These are phyloP conservation scores for Actinomortierella wolfii DNA, from an alignment of 371 early-diverging fungal species.

Conservation along the genomic window DNA sequence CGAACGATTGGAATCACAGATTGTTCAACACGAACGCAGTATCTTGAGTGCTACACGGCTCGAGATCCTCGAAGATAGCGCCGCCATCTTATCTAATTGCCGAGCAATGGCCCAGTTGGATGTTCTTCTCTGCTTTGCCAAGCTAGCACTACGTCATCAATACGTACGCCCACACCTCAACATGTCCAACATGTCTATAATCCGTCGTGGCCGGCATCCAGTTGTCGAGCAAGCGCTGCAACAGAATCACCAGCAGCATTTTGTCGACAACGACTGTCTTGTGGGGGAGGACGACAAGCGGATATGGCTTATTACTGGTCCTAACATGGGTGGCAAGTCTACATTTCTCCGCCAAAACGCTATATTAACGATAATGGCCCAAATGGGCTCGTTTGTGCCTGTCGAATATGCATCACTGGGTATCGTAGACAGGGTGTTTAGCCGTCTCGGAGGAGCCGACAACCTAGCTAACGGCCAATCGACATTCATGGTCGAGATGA, in stretches of 20 bases:
- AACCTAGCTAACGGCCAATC: constrained; percentile 80
- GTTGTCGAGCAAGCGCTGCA: constrained; percentile 82
- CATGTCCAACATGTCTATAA: neutral
- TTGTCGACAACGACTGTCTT: constrained; percentile 75
- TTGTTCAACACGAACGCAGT: constrained; percentile 54
- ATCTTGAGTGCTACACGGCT: constrained; percentile 51
- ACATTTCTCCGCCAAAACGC: constrained; percentile 82
- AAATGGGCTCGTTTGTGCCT: constrained; percentile 94
- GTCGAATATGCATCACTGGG: constrained; percentile 82
- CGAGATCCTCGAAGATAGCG: constrained; percentile 50
- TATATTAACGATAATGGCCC: constrained; percentile 85
- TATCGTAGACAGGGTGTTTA: constrained; percentile 92
- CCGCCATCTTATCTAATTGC: constrained; percentile 56
- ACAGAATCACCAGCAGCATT: constrained; percentile 57
- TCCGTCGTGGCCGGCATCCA: constrained; percentile 77
- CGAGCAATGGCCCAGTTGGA: constrained; percentile 72
- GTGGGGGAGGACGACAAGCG: constrained; percentile 55
- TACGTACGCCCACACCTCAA: constrained; percentile 68
- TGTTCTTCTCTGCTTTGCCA: constrained; percentile 65
- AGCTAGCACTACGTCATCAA: constrained; percentile 53
- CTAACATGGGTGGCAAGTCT: constrained; percentile 97
- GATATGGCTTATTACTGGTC: constrained; percentile 84
- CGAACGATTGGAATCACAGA: constrained; percentile 51
- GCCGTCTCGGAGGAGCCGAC: constrained; percentile 85
- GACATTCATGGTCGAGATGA: constrained; percentile 99